Base-by-base conservation (phyloP, 2,329 filamentous ascomycete species). In the Botrytis fragariae region DNA sequence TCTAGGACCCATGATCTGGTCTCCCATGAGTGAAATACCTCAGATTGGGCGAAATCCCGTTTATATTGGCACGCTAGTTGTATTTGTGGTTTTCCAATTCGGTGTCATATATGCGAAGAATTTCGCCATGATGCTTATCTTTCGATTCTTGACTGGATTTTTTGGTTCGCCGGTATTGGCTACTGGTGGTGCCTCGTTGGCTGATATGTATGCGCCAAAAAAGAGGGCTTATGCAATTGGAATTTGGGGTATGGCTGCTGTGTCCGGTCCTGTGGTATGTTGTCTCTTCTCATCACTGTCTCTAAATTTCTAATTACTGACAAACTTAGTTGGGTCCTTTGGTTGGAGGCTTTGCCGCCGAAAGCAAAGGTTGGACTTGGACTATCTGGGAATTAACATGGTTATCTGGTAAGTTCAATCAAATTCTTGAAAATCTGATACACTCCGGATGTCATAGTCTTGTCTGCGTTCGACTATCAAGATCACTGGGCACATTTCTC, bases 1-100 rank as follows among this genome's bases (percentile, higher is more conserved):
- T 22, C 78, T 89, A 22, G 90, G 90, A 0, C 90, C 90, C 1
- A 82, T 93, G 72, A 74, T 93, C 48, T 92, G 88, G 82, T 88
- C 89, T 0, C 91, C 91, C 0, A 80, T 93, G 71, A 87, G 85
- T 60, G 91, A 93, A 81, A 87, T 93, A 25, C 90, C 91, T 0
- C 79, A 85, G 62, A 86, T 93, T 71, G 91, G 92, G 2, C 85
- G 91, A 12, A 93, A 90, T 78, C 87, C 87, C 0, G 86, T 91
- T 3, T 93, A 93, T 80, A 87, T 92, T 60, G 81, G 88, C 75
- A 91, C 90, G 7, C 90, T 93, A 81, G 86, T 87, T 70, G 83
- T 92, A 35, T 93, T 92, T 78, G 88, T 92, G 71, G 82, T 86
- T 51, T 81, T 89, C 67, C 82, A 86, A 61, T 81, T 87, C 14